Evolutionary conservation across 2,329 filamentous ascomycete species (phyloP), one percentile per base, ranked within the genome.

Genomic region (Cadophora sp.): DNA sequence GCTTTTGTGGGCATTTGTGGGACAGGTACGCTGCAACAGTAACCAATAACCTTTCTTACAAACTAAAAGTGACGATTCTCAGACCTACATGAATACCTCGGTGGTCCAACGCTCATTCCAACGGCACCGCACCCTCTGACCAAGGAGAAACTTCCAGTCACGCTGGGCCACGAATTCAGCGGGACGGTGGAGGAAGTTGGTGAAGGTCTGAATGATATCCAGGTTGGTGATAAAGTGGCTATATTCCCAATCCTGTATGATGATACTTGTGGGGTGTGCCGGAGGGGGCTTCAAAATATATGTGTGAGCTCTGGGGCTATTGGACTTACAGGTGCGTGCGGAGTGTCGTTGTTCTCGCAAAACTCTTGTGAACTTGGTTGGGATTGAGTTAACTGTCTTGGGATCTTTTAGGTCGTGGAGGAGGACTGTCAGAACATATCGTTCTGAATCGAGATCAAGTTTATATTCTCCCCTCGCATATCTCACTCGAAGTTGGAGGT

Each of bases 171-270:
- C 27, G 27, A 30, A 30, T 30, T 30, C 27, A 30, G 27, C 27
- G 27, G 27, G 3, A 85, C 83, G 30, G 86, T 96, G 13, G 84
- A 88, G 39, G 86, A 91, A 69, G 81, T 85, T 59, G 93, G 93
- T 39, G 78, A 82, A n/a, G 82, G 79, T 13, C 82, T 86, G 11
- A 77, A 75, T 8, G 78, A 81, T 18, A 81, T 82, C 73, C 81
- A 81, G 62, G 73, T 80, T 2, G 84, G 84, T 20, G 80, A 84
- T 63, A 75, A 81, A 30, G 83, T 85, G 1, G 80, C 77, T 48
- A 78, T 85, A 0, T 81, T 84, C 70, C 84, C 84, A 8, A 47
- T 58, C 7, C 85, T 84, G 73, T 85, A 85, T 58, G 86, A 85
- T 73, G 83, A 85, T 64, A 60, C 58, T 16, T 66, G 66, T 59